Evolutionary conservation across 2,329 filamentous ascomycete species (phyloP).

Genomic region (Cladosporium sp.): DNA sequence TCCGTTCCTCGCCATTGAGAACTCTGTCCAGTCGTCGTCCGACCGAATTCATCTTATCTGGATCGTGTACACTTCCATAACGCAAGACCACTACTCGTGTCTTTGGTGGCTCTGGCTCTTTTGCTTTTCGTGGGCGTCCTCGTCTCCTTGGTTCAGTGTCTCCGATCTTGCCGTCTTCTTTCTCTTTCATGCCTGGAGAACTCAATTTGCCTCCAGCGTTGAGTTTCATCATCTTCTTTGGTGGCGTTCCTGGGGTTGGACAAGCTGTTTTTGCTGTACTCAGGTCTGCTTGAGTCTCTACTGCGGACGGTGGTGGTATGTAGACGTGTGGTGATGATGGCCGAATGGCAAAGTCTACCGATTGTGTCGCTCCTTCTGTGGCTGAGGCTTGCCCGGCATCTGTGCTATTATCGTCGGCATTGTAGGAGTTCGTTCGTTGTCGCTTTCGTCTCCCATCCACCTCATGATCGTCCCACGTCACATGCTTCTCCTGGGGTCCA

Average conservation of each 20-base stretch:
- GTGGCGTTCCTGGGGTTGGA: conserved; percentile 29
- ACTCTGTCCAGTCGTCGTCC: conserved; percentile 67
- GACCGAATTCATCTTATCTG: conserved; percentile 48
- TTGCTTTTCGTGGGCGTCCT: conserved; percentile 35
- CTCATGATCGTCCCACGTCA: conserved; percentile 28
- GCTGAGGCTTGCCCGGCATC: not conserved
- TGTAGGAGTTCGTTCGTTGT: conserved; percentile 38
- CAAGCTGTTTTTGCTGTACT: conserved; percentile 21
- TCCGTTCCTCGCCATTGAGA: conserved; percentile 46
- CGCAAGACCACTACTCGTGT: conserved; percentile 32
- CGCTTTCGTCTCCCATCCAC: conserved; percentile 42
- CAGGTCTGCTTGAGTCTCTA: not conserved
- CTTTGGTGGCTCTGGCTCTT: conserved; percentile 23
- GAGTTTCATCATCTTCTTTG: conserved; percentile 43
- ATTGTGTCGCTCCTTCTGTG: not conserved
- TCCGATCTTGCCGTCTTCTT: conserved; percentile 26
- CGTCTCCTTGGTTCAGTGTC: conserved; percentile 28
- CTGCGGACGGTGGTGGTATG: conserved; percentile 22
- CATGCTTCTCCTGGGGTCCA: not conserved
- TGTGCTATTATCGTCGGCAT: conserved; percentile 15
- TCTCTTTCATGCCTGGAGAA: conserved; percentile 38
- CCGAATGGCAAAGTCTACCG: not conserved
- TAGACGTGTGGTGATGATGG: not conserved
- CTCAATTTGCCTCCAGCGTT: conserved; percentile 51
- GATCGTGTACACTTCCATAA: conserved; percentile 57